Evolutionary conservation across 441 rosid genomes (phyloP), one percentile per base, ranked within the genome.

Genomic region (Brassica hybrid): DNA sequence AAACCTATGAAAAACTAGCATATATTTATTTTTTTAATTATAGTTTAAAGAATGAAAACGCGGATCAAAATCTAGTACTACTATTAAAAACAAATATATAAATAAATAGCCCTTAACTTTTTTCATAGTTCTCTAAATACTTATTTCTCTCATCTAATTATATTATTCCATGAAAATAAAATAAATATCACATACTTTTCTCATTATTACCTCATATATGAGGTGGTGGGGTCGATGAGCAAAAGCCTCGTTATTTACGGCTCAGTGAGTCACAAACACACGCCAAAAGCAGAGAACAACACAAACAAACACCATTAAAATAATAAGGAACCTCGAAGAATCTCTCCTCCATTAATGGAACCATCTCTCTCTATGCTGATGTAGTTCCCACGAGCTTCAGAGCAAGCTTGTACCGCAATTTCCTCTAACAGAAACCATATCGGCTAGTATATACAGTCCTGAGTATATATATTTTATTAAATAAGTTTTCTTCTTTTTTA

Each of bases 321-420:
- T 61, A 74, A 16, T 11, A 48, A 27, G 36, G 36, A 71, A 57
- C 5, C 72, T 71, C 64, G 23, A 54, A 5, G 62, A 58, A 11
- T 41, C 27, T 70, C 75, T 78, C 69, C 73, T 12, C 73, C 73
- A 67, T 72, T 72, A 72, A 67, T 67, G 73, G 77, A 78, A 78
- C 73, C 73, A 21, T 63, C 52, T 64, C 69, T 63, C 50, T 50
- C 54, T 34, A 27, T 62, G 77, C 70, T 78, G 81, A 73, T 78
- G 77, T 73, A 73, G 12, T 43, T 61, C 48, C 74, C 81, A 78
- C 77, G 77, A 72, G 77, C 65, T 78, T 34, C n/a, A 2, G 68
- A 57, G 74, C 50, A 67, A 69, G 65, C 58, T 18, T 56, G 11
- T 30, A n/a, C 14, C 81, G 43, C 38, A 50, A 73, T 23, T 73